These are phyloP conservation scores for Choanephora cucurbitarum DNA, from an alignment of 371 early-diverging fungal genomes.

Conservation along the genomic window DNA sequence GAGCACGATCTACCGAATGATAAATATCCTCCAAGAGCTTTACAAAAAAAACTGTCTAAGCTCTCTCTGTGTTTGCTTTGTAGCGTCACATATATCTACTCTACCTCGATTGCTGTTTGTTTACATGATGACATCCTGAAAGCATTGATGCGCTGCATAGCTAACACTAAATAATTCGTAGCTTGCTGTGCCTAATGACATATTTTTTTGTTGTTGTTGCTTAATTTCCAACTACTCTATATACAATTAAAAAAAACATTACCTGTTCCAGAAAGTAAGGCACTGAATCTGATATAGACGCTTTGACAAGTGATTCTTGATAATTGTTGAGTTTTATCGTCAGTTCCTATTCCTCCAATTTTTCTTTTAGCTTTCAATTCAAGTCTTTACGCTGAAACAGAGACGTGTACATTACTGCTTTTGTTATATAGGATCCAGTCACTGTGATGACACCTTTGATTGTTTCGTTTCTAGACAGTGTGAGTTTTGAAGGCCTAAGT, in stretches of 20 bases:
- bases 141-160: conserved; percentile 23
- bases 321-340: conserved; percentile 38
- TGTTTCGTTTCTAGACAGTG: conserved; percentile 43
- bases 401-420: conserved; percentile 48
- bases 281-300: conserved; percentile 21
- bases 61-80: not conserved
- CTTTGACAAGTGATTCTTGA: conserved; percentile 36
- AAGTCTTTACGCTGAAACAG: too few relatives aligned
- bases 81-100: too few relatives aligned
- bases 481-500: too few relatives aligned
- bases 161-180: conserved; percentile 37
- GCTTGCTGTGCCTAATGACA: conserved; percentile 36
- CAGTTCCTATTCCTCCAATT: too few relatives aligned
- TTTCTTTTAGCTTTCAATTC: too few relatives aligned
- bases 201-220: too few relatives aligned
- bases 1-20: conserved; percentile 37
- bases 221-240: too few relatives aligned
- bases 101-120: conserved; percentile 37
- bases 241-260: not conserved
- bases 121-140: conserved; percentile 23
- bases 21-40: conserved; percentile 44
- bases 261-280: conserved; percentile 52
- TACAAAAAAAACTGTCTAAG: conserved; percentile 5
- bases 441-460: conserved; percentile 45
- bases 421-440: conserved; percentile 36